Conservation (phyloP, 2,329 filamentous ascomycete species). For the Fusarium succisae region DNA sequence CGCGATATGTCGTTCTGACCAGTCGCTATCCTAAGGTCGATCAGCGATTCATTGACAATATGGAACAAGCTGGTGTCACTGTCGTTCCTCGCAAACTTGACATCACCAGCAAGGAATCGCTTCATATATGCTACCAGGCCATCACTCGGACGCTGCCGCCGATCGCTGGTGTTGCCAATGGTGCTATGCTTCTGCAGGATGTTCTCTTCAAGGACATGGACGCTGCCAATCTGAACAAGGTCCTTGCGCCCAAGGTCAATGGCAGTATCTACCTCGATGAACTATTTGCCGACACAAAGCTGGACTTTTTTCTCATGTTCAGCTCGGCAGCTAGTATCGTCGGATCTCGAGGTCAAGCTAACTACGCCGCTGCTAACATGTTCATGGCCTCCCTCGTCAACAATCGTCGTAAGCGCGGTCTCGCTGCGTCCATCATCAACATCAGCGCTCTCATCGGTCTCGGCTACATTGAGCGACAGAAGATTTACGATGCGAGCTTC, state of each 20-base stretch:
- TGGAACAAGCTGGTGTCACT: background rate
- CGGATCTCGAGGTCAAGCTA: slow-evolving; percentile 51
- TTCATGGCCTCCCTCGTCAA: slow-evolving; percentile 48
- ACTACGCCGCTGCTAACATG: slow-evolving; percentile 51
- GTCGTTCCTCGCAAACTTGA: slow-evolving; percentile 1
- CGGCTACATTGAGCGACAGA: slow-evolving; percentile 2
- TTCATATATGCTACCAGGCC: background rate
- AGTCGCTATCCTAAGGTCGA: slow-evolving; percentile 48
- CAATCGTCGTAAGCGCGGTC: slow-evolving; percentile 42
- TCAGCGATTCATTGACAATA: slow-evolving; percentile 37
- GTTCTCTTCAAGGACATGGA: slow-evolving; percentile 45
- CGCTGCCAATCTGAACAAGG: slow-evolving; percentile 41
- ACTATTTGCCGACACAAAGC: slow-evolving; percentile 40
- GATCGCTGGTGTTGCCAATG: slow-evolving; percentile 55
- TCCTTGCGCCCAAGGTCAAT: slow-evolving; percentile 50
- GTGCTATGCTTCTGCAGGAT: slow-evolving; percentile 56
- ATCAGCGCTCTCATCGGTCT: slow-evolving; percentile 38
- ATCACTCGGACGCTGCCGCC: slow-evolving; percentile 43
- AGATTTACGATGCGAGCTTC: slow-evolving; percentile 4
- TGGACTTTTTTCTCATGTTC: slow-evolving; percentile 56
- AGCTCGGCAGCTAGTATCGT: slow-evolving; percentile 49
- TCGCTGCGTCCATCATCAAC: slow-evolving; percentile 52
- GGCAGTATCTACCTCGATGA: slow-evolving; percentile 48
- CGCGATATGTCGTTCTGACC: slow-evolving; percentile 49
- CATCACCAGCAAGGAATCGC: background rate